phyloP scores from a whole-genome alignment of 2,329 filamentous ascomycete species.

The Basipetospora chlamydospora region DNA sequence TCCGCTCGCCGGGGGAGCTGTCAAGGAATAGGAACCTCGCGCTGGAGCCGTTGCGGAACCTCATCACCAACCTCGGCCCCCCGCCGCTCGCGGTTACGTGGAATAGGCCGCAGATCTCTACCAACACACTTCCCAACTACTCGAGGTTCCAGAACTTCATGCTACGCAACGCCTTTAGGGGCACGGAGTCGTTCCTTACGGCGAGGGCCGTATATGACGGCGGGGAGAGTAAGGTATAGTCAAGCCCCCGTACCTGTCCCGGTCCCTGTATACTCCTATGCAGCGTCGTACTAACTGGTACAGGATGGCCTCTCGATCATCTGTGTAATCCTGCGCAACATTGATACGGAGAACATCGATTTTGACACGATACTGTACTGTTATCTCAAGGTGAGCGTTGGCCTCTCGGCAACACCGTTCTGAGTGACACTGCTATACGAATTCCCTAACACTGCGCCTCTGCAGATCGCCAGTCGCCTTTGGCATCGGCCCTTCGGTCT shows the following conservation, averaged over 20 bases:
- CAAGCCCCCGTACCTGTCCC: background rate
- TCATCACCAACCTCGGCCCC: slow-evolving; percentile 52
- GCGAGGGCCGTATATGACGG: slow-evolving; percentile 55
- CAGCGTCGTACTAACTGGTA: no score
- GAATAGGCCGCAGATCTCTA: slow-evolving; percentile 51
- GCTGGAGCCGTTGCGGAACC: slow-evolving; percentile 43
- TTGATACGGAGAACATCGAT: slow-evolving; percentile 50
- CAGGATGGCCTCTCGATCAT: slow-evolving; percentile 54
- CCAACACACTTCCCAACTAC: slow-evolving; percentile 48
- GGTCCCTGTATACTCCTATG: background rate
- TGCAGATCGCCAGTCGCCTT: slow-evolving; percentile 50
- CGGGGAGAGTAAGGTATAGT: slow-evolving; percentile 47
- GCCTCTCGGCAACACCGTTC: background rate
- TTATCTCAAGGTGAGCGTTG: slow-evolving; percentile 44
- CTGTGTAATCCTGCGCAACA: slow-evolving; percentile 53
- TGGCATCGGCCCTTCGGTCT: slow-evolving; percentile 57
- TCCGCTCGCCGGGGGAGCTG: slow-evolving; percentile 39
- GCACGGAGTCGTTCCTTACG: slow-evolving; percentile 48
- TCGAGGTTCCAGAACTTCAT: slow-evolving; percentile 60
- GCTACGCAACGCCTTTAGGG: slow-evolving; percentile 52
- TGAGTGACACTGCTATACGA: no score
- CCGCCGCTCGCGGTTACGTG: slow-evolving; percentile 55
- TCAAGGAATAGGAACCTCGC: slow-evolving; percentile 37
- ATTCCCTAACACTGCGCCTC: no score
- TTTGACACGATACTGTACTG: slow-evolving; percentile 52